phyloP scores from a whole-genome alignment of 805 yeast species.

The Cyberlindnera meyerae region DNA sequence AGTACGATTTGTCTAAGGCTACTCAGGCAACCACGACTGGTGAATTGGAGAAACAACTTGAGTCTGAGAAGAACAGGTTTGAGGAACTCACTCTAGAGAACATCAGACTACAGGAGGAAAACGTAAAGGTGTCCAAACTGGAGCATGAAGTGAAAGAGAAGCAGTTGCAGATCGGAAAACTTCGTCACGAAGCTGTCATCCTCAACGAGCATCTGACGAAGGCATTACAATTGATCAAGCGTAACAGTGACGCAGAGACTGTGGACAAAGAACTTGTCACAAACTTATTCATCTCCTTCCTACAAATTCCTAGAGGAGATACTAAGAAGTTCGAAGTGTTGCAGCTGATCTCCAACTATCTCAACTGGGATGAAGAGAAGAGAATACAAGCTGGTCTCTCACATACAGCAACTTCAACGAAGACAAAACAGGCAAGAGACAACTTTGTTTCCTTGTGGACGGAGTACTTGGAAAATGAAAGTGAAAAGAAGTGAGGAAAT shows the following conservation, averaged over 20 bases:
- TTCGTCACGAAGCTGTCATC: conserved; percentile 91
- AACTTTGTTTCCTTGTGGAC: conserved; percentile 77
- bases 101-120: conserved; percentile 19
- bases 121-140: conserved; percentile 29
- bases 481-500: conserved; percentile 22
- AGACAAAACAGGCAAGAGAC: conserved; percentile 26
- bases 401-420: conserved; percentile 27
- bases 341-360: conserved; percentile 71
- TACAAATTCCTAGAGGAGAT: conserved; percentile 87
- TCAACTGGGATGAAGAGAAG: conserved; percentile 85
- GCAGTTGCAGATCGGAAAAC: conserved; percentile 77
- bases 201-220: conserved; percentile 94
- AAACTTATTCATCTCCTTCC: conserved; percentile 77
- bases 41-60: conserved; percentile 26
- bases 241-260: conserved; percentile 65
- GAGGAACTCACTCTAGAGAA: conserved; percentile 25
- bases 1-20: no score
- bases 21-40: no score
- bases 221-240: conserved; percentile 78
- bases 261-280: conserved; percentile 88
- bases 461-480: conserved; percentile 70
- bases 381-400: conserved; percentile 70
- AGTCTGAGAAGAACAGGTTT: conserved; percentile 25
- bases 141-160: conserved; percentile 62
- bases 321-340: conserved; percentile 91